phyloP scores from a whole-genome alignment of 208 protist genomes.

The Entamoeba histolytica region DNA sequence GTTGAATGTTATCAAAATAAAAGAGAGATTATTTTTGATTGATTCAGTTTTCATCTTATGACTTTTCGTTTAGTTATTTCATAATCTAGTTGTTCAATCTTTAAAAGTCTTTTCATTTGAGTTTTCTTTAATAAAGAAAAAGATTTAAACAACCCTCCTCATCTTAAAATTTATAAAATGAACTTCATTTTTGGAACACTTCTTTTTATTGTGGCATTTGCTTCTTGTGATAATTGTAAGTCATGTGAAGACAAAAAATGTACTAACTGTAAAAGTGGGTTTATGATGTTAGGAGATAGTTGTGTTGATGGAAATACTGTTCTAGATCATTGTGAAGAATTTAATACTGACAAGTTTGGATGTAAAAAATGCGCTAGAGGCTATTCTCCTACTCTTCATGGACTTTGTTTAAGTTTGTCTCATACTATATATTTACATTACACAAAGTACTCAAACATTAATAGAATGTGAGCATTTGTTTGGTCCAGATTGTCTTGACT shows the following conservation, averaged over 20 bases:
- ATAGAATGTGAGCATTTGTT: neutral
- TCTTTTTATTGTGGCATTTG: neutral
- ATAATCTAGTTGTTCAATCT: no score
- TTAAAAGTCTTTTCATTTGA: no score
- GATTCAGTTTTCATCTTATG: no score
- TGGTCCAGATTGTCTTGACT: neutral
- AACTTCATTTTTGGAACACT: neutral
- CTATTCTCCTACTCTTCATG: neutral
- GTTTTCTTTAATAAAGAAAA: no score
- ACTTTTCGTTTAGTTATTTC: no score
- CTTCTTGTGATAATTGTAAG: neutral
- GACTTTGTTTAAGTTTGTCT: neutral
- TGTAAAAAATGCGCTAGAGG: neutral
- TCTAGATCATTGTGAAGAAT: neutral
- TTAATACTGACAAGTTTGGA: neutral
- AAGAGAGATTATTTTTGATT: neutral
- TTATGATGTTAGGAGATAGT: neutral
- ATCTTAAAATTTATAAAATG: no score
- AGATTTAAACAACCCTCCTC: no score
- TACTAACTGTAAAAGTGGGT: neutral
- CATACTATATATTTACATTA: no score
- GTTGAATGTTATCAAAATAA: neutral
- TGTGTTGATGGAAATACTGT: neutral
- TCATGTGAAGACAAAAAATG: neutral
- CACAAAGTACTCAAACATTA: no score